A percentile compares a stretch with the other conserved stretches of the same genome.
Evolutionary conservation across 371 early-diverging fungal genomes (phyloP).

Genomic region (Syncephalis fuscata): DNA sequence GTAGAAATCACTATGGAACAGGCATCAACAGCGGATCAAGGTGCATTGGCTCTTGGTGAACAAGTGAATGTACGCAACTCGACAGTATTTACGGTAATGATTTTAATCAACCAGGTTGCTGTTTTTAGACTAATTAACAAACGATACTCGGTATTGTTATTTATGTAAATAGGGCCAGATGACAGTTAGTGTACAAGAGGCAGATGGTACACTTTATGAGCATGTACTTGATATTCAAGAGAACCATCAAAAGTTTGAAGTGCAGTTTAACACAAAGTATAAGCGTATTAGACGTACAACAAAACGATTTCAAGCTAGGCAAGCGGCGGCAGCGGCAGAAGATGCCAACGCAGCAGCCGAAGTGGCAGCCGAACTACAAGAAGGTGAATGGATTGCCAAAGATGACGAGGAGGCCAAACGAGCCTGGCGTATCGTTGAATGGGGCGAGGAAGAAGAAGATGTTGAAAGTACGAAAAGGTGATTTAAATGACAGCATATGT

Average conservation of each 20-base stretch:
- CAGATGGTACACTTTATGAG: constrained; percentile 85
- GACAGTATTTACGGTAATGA: constrained; percentile 27
- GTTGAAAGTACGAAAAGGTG: constrained; percentile 17
- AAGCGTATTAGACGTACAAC: constrained; percentile 81
- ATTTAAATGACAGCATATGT: constrained; percentile 19
- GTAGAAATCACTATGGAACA: constrained; percentile 82
- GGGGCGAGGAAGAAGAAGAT: constrained; percentile 64
- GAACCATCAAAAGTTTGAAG: constrained; percentile 53
- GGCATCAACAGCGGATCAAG: constrained; percentile 42
- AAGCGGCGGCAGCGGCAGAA: constrained; percentile 60
- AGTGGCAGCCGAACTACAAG: constrained; percentile 29
- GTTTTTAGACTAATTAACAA: background rate
- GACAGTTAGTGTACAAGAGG: constrained; percentile 83
- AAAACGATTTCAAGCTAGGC: constrained; percentile 59
- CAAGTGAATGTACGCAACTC: background rate
- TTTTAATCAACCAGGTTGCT: background rate
- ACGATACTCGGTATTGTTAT: too few relatives aligned
- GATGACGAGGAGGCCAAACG: constrained; percentile 43
- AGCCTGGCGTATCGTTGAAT: constrained; percentile 62
- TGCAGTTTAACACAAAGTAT: constrained; percentile 91
- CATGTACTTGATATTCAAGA: constrained; percentile 80
- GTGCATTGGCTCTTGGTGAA: background rate
- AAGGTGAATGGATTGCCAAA: constrained; percentile 40
- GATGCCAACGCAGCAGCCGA: constrained; percentile 51
- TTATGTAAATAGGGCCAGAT: constrained; percentile 74